Conservation (phyloP, 1,139 yeast genomes). For the Protomyces gravidus region DNA sequence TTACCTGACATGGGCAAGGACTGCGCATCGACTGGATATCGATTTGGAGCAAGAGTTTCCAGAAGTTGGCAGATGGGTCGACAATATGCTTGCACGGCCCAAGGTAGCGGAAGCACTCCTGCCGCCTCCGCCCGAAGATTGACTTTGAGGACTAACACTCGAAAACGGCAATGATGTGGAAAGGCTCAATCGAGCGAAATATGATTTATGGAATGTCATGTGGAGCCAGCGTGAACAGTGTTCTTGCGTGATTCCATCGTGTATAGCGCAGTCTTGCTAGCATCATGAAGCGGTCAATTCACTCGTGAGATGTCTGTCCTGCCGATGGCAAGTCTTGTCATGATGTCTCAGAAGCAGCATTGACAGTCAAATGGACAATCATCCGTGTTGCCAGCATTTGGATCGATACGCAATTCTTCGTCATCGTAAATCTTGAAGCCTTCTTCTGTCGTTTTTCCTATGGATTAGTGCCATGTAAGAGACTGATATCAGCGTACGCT, state of each 20-base stretch:
- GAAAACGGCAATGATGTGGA: too few relatives aligned
- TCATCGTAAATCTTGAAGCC: conserved; percentile 29
- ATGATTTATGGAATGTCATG: too few relatives aligned
- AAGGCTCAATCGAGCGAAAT: too few relatives aligned
- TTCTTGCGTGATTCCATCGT: too few relatives aligned
- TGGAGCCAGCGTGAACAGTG: too few relatives aligned
- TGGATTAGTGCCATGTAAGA: not conserved
- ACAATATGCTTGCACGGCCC: conserved; percentile 43
- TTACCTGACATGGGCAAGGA: conserved; percentile 35
- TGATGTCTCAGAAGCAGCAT: conserved; percentile 4
- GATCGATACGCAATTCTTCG: conserved; percentile 27
- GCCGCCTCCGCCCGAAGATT: not conserved
- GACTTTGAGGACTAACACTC: too few relatives aligned
- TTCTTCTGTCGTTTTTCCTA: conserved; percentile 30
- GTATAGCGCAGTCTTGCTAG: too few relatives aligned
- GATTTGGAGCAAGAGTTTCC: conserved; percentile 48
- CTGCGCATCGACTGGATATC: conserved; percentile 38
- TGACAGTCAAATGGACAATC: conserved; percentile 29
- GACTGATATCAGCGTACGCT: conserved; percentile 5
- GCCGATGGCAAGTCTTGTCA: too few relatives aligned
- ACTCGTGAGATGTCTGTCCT: too few relatives aligned
- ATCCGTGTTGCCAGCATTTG: conserved; percentile 27
- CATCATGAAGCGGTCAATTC: too few relatives aligned
- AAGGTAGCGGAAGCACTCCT: conserved; percentile 40
- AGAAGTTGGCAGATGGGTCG: conserved; percentile 47